These are phyloP conservation scores for Cyclotella atomus DNA, from an alignment of 108 stramenopile species.

Conservation along the genomic window DNA sequence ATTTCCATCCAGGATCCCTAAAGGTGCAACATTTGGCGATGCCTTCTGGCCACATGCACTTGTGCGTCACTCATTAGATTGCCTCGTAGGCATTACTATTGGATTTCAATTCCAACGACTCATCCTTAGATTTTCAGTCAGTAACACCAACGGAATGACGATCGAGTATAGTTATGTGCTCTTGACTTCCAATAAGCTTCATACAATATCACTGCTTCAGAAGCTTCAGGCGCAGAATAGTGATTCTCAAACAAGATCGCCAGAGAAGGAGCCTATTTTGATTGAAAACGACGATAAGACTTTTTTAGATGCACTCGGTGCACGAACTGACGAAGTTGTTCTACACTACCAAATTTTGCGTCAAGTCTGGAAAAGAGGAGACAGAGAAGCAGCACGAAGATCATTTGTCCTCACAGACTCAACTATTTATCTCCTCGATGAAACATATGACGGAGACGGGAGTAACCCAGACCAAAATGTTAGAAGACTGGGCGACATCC, in stretches of 20 bases:
- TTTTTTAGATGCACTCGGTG: slow-evolving; percentile 75
- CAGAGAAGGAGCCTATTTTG: slow-evolving; percentile 21
- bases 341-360: slow-evolving; percentile 79
- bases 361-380: slow-evolving; percentile 82
- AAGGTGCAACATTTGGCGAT: slow-evolving; percentile 58
- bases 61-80: slow-evolving; percentile 64
- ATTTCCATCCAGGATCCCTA: slow-evolving; percentile 72
- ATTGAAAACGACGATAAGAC: slow-evolving; percentile 85
- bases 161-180: slow-evolving; percentile 76
- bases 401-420: slow-evolving; percentile 77
- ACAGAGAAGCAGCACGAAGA: slow-evolving; percentile 70
- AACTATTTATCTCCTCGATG: slow-evolving; percentile 76
- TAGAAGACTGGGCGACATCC: slow-evolving; percentile 48
- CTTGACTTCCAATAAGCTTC: slow-evolving; percentile 71
- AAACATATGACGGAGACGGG: slow-evolving; percentile 74
- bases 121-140: slow-evolving; percentile 64
- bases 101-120: slow-evolving; percentile 89
- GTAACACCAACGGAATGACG: slow-evolving; percentile 35
- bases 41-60: slow-evolving; percentile 84
- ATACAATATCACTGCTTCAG: slow-evolving; percentile 68
- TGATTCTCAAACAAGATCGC: slow-evolving; percentile 24
- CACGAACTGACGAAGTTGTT: slow-evolving; percentile 63
- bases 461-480: slow-evolving; percentile 34
- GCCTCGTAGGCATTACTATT: slow-evolving; percentile 71
- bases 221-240: slow-evolving; percentile 64